Evolutionary conservation across 805 yeast genomes (phyloP).

Genomic region (Kluyveromyces aestuarii): DNA sequence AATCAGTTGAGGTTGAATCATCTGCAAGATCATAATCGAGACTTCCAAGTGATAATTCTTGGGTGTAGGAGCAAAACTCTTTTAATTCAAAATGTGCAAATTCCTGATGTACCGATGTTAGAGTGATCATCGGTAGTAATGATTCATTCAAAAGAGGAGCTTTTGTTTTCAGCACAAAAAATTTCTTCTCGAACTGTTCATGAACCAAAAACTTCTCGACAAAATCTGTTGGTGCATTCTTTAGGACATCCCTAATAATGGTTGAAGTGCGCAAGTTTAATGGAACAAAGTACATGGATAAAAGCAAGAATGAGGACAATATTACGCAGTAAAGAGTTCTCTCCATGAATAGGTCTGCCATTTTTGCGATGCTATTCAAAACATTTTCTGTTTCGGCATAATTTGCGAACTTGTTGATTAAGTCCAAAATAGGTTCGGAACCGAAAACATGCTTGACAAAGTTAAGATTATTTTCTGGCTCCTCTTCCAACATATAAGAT

Average conservation of each 20-base stretch:
- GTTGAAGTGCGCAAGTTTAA: constrained; percentile 29
- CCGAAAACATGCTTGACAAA: constrained; percentile 10
- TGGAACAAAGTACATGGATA: constrained; percentile 38
- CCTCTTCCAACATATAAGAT: constrained; percentile 35
- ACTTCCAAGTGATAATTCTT: constrained; percentile 32
- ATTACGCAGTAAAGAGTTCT: constrained; percentile 45
- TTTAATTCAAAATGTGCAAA: constrained; percentile 58
- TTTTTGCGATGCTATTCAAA: constrained; percentile 34
- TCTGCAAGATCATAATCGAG: constrained; percentile 35
- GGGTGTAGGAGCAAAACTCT: constrained; percentile 54
- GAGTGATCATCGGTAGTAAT: constrained; percentile 48
- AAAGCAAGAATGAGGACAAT: constrained; percentile 28
- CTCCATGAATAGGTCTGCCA: constrained; percentile 36
- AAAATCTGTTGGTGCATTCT: constrained; percentile 28
- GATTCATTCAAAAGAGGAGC: constrained; percentile 50
- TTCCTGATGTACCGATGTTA: constrained; percentile 54
- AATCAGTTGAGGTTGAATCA: constrained; percentile 32
- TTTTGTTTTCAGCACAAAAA: constrained; percentile 52
- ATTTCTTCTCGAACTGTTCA: constrained; percentile 26
- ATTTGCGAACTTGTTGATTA: constrained; percentile 26
- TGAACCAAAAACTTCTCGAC: constrained; percentile 32
- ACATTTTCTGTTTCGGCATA: constrained; percentile 35
- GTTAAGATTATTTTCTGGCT: constrained; percentile 18
- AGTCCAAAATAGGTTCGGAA: constrained; percentile 8
- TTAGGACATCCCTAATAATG: constrained; percentile 23